These are phyloP conservation scores for Lasiosphaeria miniovina DNA, from an alignment of 495 filamentous ascomycete species.

Conservation along the genomic window DNA sequence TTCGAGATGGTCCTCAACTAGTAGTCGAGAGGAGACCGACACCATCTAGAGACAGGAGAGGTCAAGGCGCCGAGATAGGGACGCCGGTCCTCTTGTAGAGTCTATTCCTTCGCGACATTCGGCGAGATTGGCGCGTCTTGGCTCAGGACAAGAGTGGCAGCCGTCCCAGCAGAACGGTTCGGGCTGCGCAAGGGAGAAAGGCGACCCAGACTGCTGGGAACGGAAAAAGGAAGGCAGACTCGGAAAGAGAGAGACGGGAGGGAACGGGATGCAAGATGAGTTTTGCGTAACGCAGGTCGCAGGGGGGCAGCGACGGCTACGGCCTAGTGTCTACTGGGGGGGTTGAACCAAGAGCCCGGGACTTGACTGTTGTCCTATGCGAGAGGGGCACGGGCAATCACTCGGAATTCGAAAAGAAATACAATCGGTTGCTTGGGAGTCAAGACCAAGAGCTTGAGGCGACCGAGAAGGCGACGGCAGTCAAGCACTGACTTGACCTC, in stretches of 20 bases:
- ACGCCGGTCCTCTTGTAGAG: slow-evolving; percentile 5
- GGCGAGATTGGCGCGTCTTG: too few species aligned
- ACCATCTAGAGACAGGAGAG: too few species aligned
- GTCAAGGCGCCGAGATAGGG: background rate
- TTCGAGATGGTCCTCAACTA: too few species aligned
- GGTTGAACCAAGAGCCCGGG: background rate
- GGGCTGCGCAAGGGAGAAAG: background rate
- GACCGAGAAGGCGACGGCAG: too few species aligned
- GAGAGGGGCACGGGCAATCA: too few species aligned
- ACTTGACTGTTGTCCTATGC: too few species aligned
- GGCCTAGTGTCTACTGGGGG: background rate
- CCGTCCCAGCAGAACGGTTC: slow-evolving; percentile 1
- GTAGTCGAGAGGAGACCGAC: too few species aligned
- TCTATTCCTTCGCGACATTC: background rate
- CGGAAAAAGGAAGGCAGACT: background rate
- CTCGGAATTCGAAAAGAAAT: too few species aligned
- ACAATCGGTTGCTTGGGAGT: too few species aligned
- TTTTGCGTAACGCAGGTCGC: background rate
- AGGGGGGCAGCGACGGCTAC: background rate
- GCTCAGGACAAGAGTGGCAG: background rate
- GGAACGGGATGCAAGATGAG: background rate
- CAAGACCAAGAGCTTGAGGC: too few species aligned
- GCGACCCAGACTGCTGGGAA: background rate
- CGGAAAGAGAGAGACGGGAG: background rate
- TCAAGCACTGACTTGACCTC: too few species aligned